Evolutionary conservation across 306 rosid genomes (phyloP).

Genomic region (Comarum palustre): DNA sequence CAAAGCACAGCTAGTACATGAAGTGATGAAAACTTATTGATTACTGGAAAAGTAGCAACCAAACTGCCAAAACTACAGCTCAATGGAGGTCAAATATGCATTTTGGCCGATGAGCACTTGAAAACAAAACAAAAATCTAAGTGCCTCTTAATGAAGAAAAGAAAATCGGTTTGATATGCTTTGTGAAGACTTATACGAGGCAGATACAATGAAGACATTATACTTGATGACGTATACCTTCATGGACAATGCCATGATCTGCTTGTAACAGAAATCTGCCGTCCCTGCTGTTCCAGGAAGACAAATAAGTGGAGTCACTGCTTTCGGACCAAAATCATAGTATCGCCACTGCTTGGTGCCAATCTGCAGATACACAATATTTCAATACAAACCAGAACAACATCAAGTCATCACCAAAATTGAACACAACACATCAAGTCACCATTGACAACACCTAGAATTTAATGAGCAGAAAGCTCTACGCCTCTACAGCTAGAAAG

Average conservation of each 20-base stretch:
- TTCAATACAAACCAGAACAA: slow-evolving; percentile 1
- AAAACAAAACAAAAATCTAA: neutral
- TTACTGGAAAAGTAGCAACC: neutral
- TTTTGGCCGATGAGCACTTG: neutral
- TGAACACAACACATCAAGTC: neutral
- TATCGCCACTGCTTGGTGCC: slow-evolving; percentile 96
- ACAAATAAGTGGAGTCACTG: slow-evolving; percentile 91
- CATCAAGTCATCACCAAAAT: neutral
- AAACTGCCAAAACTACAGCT: neutral
- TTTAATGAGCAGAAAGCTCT: neutral
- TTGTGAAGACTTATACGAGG: slow-evolving; percentile 14
- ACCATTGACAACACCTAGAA: neutral
- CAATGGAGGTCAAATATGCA: neutral
- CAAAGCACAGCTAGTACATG: neutral
- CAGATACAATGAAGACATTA: slow-evolving; percentile 6
- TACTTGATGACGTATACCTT: slow-evolving; percentile 50
- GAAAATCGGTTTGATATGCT: neutral
- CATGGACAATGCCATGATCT: slow-evolving; percentile 85
- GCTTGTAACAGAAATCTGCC: slow-evolving; percentile 94
- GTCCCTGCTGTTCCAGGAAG: slow-evolving; percentile 98
- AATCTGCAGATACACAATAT: slow-evolving; percentile 46
- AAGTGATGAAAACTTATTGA: neutral
- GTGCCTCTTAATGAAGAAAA: neutral
- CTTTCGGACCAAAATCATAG: slow-evolving; percentile 96
- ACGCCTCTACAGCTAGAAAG: slow-evolving; percentile 1